phyloP scores from a whole-genome alignment of 75 land plant genomes.

The Selaginella tamariscina region DNA sequence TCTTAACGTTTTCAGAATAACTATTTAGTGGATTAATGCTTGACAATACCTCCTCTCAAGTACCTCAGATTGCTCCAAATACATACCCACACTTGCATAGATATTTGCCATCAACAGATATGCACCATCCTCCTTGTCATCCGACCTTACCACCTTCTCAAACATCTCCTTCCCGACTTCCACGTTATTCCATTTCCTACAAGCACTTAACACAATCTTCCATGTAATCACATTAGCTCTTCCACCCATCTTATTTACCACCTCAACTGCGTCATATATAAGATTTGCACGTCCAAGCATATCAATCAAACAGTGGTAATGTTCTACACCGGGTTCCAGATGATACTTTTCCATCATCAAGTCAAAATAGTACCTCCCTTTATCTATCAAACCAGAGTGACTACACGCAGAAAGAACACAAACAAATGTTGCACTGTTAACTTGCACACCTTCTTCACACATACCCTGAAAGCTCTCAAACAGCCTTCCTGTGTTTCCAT shows the following conservation, averaged over 20 bases:
- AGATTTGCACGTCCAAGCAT: slow-evolving; percentile 14
- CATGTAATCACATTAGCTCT: too few species aligned
- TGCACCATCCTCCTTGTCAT: too few species aligned
- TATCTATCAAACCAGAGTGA: slow-evolving; percentile 17
- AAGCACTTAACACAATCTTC: too few species aligned
- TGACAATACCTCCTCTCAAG: too few species aligned
- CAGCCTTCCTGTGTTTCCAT: background rate
- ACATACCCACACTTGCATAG: too few species aligned
- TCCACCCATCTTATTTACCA: background rate
- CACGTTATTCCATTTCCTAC: too few species aligned
- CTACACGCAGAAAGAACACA: slow-evolving; percentile 21
- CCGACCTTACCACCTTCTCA: too few species aligned
- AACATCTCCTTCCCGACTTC: too few species aligned
- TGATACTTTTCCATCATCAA: slow-evolving; percentile 15
- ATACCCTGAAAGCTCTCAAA: background rate
- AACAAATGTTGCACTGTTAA: slow-evolving; percentile 18
- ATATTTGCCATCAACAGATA: too few species aligned
- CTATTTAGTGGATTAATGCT: too few species aligned
- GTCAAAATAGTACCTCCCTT: slow-evolving; percentile 16
- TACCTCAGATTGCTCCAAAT: too few species aligned
- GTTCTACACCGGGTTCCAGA: slow-evolving; percentile 11
- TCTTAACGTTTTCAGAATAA: too few species aligned
- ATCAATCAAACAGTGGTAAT: slow-evolving; percentile 22
- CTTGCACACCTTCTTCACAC: slow-evolving; percentile 8
- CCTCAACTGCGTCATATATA: background rate